phyloP scores from a whole-genome alignment of 1,284 basidiomycete genomes.

The Pterulicium gracile region DNA sequence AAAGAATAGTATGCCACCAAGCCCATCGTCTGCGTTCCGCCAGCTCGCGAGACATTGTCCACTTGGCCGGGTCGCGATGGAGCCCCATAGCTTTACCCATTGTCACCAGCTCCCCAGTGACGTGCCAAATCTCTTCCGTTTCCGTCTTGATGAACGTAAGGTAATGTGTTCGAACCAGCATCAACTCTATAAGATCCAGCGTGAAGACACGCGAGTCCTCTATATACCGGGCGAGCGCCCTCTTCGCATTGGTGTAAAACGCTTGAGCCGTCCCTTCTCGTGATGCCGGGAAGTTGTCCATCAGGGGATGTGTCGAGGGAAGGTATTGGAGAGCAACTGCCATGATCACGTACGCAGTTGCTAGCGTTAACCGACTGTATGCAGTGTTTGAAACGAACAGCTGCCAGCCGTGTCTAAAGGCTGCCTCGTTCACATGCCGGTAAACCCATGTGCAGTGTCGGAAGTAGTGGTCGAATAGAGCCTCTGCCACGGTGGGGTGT shows the following conservation, averaged over 20 bases:
- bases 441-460: constrained; percentile 81
- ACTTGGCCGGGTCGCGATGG: constrained; percentile 69
- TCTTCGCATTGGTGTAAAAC: constrained; percentile 57
- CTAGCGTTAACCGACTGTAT: constrained; percentile 57
- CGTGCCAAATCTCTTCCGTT: constrained; percentile 68
- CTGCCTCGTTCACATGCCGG: constrained; percentile 54
- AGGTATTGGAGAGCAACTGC: constrained; percentile 63
- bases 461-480: constrained; percentile 64
- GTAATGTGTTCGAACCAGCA: constrained; percentile 59
- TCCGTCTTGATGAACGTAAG: constrained; percentile 61
- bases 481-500: constrained; percentile 53
- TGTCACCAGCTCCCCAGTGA: constrained; percentile 58
- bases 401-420: constrained; percentile 55
- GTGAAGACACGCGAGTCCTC: constrained; percentile 53
- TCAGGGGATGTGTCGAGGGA: constrained; percentile 48
- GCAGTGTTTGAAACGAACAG: constrained; percentile 56
- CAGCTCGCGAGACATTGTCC: constrained; percentile 51
- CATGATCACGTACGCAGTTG: constrained; percentile 61
- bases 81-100: constrained; percentile 72
- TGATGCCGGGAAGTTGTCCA: constrained; percentile 33
- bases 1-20: constrained; percentile 75
- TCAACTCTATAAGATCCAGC: constrained; percentile 64
- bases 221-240: constrained; percentile 52
- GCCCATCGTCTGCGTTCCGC: constrained; percentile 73
- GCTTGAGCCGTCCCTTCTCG: constrained; percentile 48